These are phyloP conservation scores for Triticum timopheevii DNA, from an alignment of 176 grass and related monocot species.

Conservation along the genomic window DNA sequence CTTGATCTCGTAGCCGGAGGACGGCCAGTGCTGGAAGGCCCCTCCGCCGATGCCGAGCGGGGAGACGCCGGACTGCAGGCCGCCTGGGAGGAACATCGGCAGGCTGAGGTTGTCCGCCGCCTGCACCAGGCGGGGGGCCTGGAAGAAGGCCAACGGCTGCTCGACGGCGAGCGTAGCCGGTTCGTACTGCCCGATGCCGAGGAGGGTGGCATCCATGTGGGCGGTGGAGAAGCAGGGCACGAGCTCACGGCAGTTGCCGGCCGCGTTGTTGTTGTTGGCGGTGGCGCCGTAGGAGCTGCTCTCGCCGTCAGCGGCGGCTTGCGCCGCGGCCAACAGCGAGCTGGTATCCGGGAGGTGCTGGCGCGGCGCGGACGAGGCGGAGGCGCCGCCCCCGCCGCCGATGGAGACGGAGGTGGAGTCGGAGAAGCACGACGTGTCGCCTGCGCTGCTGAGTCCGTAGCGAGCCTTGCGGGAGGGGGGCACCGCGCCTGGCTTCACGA, in stretches of 20 bases:
- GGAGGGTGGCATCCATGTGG: slow-evolving; percentile 23
- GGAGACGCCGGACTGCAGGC: not conserved
- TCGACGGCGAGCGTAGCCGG: slow-evolving; percentile 32
- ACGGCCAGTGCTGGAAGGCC: slow-evolving; percentile 21
- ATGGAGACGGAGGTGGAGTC: slow-evolving; percentile 65
- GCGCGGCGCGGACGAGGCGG: slow-evolving; percentile 50
- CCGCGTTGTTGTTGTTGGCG: not conserved
- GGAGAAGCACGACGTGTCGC: slow-evolving; percentile 50
- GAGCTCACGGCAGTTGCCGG: slow-evolving; percentile 67
- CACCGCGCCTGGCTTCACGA: slow-evolving; percentile 60
- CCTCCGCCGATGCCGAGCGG: not conserved
- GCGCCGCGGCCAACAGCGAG: slow-evolving; percentile 14
- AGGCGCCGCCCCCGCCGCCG: slow-evolving; percentile 39
- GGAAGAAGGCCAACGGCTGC: slow-evolving; percentile 35
- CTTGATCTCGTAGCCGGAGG: slow-evolving; percentile 45
- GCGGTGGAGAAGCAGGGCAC: slow-evolving; percentile 99
- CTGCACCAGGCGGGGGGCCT: slow-evolving; percentile 42
- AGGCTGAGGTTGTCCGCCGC: slow-evolving; percentile 48
- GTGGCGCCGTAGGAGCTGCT: slow-evolving; percentile 38
- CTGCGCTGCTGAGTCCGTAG: slow-evolving; percentile 25
- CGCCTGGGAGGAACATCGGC: slow-evolving; percentile 46
- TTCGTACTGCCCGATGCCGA: slow-evolving; percentile 47
- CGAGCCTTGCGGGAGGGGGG: slow-evolving; percentile 42
- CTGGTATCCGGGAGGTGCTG: slow-evolving; percentile 34
- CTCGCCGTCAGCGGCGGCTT: slow-evolving; percentile 7